Conservation (phyloP, 164 flowering plant species). For the Macadamia tetraphylla region DNA sequence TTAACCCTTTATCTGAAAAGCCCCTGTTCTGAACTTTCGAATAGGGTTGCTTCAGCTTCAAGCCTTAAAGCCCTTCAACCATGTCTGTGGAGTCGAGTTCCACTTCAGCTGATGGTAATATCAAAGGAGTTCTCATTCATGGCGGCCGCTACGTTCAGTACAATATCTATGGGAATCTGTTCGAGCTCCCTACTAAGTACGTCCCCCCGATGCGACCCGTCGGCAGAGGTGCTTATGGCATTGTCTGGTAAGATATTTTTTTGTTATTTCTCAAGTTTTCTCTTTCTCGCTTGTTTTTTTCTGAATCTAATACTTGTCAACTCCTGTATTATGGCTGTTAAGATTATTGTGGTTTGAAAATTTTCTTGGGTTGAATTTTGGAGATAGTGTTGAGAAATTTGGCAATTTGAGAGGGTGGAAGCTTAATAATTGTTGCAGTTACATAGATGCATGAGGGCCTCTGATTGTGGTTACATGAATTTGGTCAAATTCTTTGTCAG, state of each 20-base stretch:
- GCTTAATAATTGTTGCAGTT: too few relatives aligned
- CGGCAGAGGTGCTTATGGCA: slow-evolving; percentile 94
- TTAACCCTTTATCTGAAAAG: not conserved
- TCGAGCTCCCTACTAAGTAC: slow-evolving; percentile 79
- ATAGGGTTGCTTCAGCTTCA: not conserved
- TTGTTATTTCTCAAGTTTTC: not conserved
- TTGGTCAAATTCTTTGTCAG: not conserved
- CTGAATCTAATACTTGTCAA: not conserved
- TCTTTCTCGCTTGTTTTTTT: not conserved
- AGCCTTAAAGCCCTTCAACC: not conserved
- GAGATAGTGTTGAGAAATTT: too few relatives aligned
- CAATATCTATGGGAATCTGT: slow-evolving; percentile 78
- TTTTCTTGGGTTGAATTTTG: too few relatives aligned
- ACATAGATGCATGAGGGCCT: not conserved
- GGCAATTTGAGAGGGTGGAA: too few relatives aligned
- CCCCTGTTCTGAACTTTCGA: not conserved
- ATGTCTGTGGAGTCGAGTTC: slow-evolving; percentile 36
- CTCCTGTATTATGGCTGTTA: not conserved
- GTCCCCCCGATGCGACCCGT: slow-evolving; percentile 87
- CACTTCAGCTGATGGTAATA: slow-evolving; percentile 31
- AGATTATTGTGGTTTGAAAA: not conserved
- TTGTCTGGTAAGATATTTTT: slow-evolving; percentile 64
- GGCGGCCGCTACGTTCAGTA: slow-evolving; percentile 80
- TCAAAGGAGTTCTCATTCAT: slow-evolving; percentile 55
- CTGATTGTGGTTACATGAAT: not conserved